phyloP scores from a whole-genome alignment of 148 eudicot species.

The Fallopia convolvulus region DNA sequence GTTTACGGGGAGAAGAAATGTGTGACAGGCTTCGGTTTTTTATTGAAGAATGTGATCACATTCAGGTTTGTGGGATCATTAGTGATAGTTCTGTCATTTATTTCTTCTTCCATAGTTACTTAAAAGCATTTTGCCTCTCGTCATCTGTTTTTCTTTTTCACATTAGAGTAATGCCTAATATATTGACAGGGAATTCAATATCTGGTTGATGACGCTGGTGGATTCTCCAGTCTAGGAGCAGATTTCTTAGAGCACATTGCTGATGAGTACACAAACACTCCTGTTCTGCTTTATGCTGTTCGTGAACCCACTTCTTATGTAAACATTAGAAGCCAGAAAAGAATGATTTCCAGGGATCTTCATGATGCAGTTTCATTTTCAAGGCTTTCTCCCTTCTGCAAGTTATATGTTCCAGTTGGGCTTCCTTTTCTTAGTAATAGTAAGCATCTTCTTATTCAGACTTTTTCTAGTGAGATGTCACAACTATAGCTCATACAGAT shows the following conservation, averaged over 20 bases:
- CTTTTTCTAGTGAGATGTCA: background rate
- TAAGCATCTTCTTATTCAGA: conserved; percentile 23
- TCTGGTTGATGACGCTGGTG: conserved; percentile 82
- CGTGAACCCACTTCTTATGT: conserved; percentile 41
- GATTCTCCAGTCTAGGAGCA: conserved; percentile 80
- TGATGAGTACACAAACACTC: conserved; percentile 76
- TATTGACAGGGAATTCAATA: conserved; percentile 81
- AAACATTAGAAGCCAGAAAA: conserved; percentile 33
- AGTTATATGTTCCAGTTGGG: conserved; percentile 77
- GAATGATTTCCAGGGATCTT: conserved; percentile 46
- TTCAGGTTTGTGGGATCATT: conserved; percentile 48
- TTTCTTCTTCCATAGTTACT: background rate
- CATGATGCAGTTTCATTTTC: conserved; percentile 83
- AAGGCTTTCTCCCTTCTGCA: conserved; percentile 62
- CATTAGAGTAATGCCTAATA: background rate
- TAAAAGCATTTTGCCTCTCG: background rate
- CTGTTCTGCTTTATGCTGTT: conserved; percentile 66
- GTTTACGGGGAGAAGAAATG: conserved; percentile 64
- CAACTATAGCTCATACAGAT: background rate
- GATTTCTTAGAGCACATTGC: conserved; percentile 72
- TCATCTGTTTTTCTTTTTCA: background rate
- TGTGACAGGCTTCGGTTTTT: conserved; percentile 82
- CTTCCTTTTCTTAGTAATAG: conserved; percentile 60
- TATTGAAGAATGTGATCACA: conserved; percentile 81
- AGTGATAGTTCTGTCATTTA: background rate